Evolutionary conservation across 768 basidiomycete species (phyloP), one percentile per base, ranked within the genome.

Genomic region (Kwoniella sp.): DNA sequence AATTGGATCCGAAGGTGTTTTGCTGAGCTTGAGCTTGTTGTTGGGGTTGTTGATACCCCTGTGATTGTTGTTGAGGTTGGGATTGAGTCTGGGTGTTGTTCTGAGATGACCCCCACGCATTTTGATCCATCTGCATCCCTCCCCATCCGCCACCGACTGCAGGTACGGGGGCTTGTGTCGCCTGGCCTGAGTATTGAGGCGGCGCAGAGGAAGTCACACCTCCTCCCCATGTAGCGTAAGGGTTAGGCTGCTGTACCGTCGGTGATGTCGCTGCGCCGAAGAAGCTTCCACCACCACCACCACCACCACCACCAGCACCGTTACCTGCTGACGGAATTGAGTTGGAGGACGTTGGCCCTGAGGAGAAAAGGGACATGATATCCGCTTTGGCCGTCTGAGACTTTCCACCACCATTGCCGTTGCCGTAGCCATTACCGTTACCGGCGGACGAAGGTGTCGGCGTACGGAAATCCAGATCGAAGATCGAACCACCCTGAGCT

Each of bases 391-490:
- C 69, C 1, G 68, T 70, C 44, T 74, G 71, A 10, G 72, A 70
- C 25, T 69, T 71, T 4, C 40, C 40, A 44, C 4, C 17, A 13
- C 13, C n/a, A 6, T 40, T 12, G 7, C 10, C 19, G 7, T 33
- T 33, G 5, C 7, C 33, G 33, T 5, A 5, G 40, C 40, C 40
- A 33, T 33, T 33, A 15, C 7, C 17, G 17, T 33, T 19, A 19
- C 10, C 19, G 7, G 69, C 44, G 10, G 62, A 21, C 5, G 65
- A 55, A 13, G 70, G 65, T 0, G 73, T 62, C 13, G 77, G 75
- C 21, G 78, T 65, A 26, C 69, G 63, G 71, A 79, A 79, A 60
- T 79, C 78, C 10, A 79, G 71, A 47, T 79, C 78, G 58, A 79
- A 79, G 37, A 79, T 65, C 49, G 69, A 72, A 25, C 59, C 55